These are phyloP conservation scores for Yamadazyma songkhlaensis DNA, from an alignment of 1,139 yeast species.

Conservation along the genomic window DNA sequence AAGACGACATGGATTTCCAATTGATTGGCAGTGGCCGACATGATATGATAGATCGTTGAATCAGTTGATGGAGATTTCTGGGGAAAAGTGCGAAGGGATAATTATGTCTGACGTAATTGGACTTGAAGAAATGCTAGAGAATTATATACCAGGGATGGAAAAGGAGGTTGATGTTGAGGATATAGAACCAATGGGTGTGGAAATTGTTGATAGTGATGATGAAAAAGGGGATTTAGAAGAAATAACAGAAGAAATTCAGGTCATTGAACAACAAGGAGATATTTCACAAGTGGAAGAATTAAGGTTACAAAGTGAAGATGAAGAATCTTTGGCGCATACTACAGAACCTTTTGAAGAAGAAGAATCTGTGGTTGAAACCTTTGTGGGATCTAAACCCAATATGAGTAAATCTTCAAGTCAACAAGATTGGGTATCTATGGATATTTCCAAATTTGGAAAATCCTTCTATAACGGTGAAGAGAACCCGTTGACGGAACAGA, in stretches of 20 bases:
- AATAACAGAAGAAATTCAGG: too few relatives aligned
- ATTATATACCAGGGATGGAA: too few relatives aligned
- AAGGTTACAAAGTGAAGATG: neutral
- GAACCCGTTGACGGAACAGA: slow-evolving; percentile 40
- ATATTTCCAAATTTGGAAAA: slow-evolving; percentile 43
- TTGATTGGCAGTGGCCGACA: neutral
- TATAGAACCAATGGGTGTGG: too few relatives aligned
- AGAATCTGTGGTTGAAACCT: neutral
- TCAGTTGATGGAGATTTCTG: too few relatives aligned
- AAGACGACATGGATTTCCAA: slow-evolving; percentile 3
- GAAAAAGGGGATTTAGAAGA: too few relatives aligned
- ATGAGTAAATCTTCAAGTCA: slow-evolving; percentile 11
- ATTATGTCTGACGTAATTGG: too few relatives aligned
- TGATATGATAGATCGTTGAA: neutral
- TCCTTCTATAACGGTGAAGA: slow-evolving; percentile 45
- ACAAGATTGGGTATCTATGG: slow-evolving; percentile 53
- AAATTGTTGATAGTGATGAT: too few relatives aligned
- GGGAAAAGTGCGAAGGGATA: too few relatives aligned
- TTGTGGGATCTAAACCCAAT: neutral
- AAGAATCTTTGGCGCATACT: too few relatives aligned
- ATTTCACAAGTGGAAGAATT: neutral
- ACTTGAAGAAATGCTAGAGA: too few relatives aligned
- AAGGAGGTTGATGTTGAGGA: too few relatives aligned
- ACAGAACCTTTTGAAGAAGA: neutral
- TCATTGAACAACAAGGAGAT: too few relatives aligned